These are phyloP conservation scores for Phyllosticta paracitricarpa DNA, from an alignment of 2,329 filamentous ascomycete genomes.

Conservation along the genomic window DNA sequence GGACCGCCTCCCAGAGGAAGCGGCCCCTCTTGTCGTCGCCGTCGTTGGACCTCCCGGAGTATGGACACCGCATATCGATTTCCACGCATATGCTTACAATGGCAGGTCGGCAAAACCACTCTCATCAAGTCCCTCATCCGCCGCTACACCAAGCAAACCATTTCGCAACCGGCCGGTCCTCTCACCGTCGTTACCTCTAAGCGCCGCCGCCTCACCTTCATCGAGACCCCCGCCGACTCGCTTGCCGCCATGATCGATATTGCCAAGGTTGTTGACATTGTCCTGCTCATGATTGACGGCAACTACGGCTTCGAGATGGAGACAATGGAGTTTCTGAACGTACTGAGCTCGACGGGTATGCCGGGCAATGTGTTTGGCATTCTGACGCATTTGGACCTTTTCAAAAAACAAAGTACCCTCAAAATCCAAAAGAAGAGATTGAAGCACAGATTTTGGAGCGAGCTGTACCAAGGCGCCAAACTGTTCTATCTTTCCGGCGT, in stretches of 20 bases:
- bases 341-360: constrained; percentile 91
- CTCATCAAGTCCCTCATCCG: constrained; percentile 89
- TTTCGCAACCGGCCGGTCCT: constrained; percentile 80
- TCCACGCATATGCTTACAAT: not conserved
- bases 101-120: constrained; percentile 72
- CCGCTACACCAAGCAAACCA: constrained; percentile 89
- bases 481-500: constrained; percentile 95
- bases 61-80: constrained; percentile 14
- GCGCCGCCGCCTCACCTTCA: constrained; percentile 83
- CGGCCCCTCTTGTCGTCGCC: constrained; percentile 82
- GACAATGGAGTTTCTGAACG: constrained; percentile 98
- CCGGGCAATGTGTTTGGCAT: constrained; percentile 97
- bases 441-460: constrained; percentile 93
- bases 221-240: constrained; percentile 91
- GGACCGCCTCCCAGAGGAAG: constrained; percentile 90
- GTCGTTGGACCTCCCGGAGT: constrained; percentile 93
- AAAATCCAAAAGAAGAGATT: constrained; percentile 92
- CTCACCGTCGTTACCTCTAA: constrained; percentile 96
- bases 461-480: constrained; percentile 93
- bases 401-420: constrained; percentile 83
- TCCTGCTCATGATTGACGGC: constrained; percentile 95
- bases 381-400: constrained; percentile 89
- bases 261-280: constrained; percentile 94
- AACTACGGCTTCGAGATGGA: constrained; percentile 99
- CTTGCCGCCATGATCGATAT: constrained; percentile 95